Conservation (phyloP, 805 yeast genomes). For the Spathaspora sp. region DNA sequence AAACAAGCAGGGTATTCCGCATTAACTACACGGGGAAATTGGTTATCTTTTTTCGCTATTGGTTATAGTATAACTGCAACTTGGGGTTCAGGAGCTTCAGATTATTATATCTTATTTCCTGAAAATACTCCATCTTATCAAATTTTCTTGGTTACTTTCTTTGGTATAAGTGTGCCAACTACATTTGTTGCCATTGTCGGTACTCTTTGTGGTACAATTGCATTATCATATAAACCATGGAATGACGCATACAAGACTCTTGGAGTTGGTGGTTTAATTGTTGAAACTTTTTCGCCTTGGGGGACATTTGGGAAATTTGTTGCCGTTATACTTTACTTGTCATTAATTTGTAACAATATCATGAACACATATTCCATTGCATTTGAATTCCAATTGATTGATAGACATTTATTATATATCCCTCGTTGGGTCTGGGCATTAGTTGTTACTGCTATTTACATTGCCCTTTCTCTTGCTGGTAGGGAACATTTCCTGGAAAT, state of each 20-base stretch:
- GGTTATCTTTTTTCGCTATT: conserved; percentile 32
- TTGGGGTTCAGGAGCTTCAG: conserved; percentile 35
- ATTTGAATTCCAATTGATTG: conserved; percentile 31
- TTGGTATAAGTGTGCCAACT: conserved; percentile 27
- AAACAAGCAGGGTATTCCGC: conserved; percentile 10
- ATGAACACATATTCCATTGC: conserved; percentile 35
- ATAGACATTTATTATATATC: conserved; percentile 19
- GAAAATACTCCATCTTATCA: conserved; percentile 22
- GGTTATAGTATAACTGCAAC: conserved; percentile 34
- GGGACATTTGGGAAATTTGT: conserved; percentile 33
- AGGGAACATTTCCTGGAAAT: conserved; percentile 29
- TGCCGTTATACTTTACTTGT: conserved; percentile 25
- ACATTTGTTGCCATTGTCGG: conserved; percentile 32
- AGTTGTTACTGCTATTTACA: conserved; percentile 26
- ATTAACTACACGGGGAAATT: conserved; percentile 24
- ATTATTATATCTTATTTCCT: conserved; percentile 31
- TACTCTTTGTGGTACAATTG: conserved; percentile 27
- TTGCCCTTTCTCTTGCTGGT: conserved; percentile 31
- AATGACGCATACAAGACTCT: conserved; percentile 20
- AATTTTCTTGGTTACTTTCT: conserved; percentile 24
- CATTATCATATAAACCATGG: conserved; percentile 31
- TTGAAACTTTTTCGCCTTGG: conserved; percentile 32
- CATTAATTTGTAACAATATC: conserved; percentile 33
- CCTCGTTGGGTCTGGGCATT: conserved; percentile 40
- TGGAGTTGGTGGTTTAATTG: conserved; percentile 33